phyloP scores from a whole-genome alignment of 345 rosid species.

The Dovyalis caffra region DNA sequence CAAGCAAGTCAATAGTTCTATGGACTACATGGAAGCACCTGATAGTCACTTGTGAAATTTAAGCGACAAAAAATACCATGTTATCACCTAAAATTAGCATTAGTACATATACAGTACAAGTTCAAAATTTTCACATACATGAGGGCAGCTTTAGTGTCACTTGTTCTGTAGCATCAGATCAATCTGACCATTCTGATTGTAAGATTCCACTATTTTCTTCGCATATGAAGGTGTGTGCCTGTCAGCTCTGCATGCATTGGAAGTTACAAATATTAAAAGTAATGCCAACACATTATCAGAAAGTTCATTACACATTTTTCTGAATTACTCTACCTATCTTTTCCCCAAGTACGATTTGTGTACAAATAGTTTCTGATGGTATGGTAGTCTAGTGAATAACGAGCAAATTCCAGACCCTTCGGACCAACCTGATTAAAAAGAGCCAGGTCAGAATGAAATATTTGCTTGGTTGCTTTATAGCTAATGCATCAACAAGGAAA shows the following conservation, averaged over 20 bases:
- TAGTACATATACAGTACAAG: background rate
- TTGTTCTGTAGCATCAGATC: slow-evolving; percentile 65
- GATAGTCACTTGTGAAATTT: background rate
- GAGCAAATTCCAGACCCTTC: slow-evolving; percentile 94
- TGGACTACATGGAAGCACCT: background rate
- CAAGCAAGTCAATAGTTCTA: background rate
- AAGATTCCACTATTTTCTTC: slow-evolving; percentile 71
- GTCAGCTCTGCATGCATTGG: slow-evolving; percentile 55
- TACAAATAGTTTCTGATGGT: slow-evolving; percentile 88
- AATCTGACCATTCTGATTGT: slow-evolving; percentile 72
- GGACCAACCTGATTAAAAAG: slow-evolving; percentile 73
- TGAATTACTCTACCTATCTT: slow-evolving; percentile 52
- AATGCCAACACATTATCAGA: background rate
- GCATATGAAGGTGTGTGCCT: slow-evolving; percentile 80
- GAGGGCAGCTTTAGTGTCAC: slow-evolving; percentile 23
- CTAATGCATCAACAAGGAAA: background rate
- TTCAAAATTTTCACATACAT: slow-evolving; percentile 16
- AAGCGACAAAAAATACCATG: background rate
- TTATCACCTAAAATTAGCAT: background rate
- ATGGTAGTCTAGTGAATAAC: slow-evolving; percentile 93
- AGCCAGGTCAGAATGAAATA: slow-evolving; percentile 3
- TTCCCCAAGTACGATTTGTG: slow-evolving; percentile 78
- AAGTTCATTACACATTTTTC: background rate
- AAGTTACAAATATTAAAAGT: slow-evolving; percentile 9
- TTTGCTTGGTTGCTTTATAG: background rate